phyloP scores from a whole-genome alignment of 371 early-diverging fungal genomes.

The Coemansia sp. region DNA sequence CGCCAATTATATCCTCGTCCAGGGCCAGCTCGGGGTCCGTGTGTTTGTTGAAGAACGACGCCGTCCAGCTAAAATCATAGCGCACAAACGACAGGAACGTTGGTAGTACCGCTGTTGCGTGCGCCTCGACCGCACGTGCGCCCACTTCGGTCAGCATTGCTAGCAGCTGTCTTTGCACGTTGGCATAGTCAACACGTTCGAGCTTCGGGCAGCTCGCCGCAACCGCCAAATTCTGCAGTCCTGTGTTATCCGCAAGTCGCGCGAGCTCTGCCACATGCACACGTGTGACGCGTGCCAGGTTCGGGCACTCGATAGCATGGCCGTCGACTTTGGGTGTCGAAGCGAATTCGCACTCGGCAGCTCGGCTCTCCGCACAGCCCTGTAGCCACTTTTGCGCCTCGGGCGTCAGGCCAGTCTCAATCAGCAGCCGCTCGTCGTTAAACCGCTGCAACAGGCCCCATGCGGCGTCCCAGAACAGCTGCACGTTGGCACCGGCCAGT shows the following conservation, averaged over 20 bases:
- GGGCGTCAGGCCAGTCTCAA: slow-evolving; percentile 58
- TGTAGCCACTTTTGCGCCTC: slow-evolving; percentile 38
- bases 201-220: slow-evolving; percentile 46
- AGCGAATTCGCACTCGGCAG: slow-evolving; percentile 2
- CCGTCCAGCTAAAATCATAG: slow-evolving; percentile 57
- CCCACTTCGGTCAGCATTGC: slow-evolving; percentile 63
- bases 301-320: slow-evolving; percentile 44
- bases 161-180: slow-evolving; percentile 69
- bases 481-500: slow-evolving; percentile 55
- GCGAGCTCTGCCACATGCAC: slow-evolving; percentile 13
- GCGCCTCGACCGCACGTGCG: slow-evolving; percentile 68
- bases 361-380: slow-evolving; percentile 6
- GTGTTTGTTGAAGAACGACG: slow-evolving; percentile 52
- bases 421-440: slow-evolving; percentile 58
- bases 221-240: slow-evolving; percentile 9
- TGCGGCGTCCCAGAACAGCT: slow-evolving; percentile 64
- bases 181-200: slow-evolving; percentile 71
- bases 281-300: slow-evolving; percentile 31
- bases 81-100: slow-evolving; percentile 72
- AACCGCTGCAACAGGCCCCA: slow-evolving; percentile 60
- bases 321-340: slow-evolving; percentile 40
- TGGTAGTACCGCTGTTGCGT: slow-evolving; percentile 69
- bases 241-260: slow-evolving; percentile 3
- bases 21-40: slow-evolving; percentile 36
- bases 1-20: slow-evolving; percentile 44